These are phyloP conservation scores for Cyclotella atomus DNA, from an alignment of 108 stramenopile species.

Conservation along the genomic window DNA sequence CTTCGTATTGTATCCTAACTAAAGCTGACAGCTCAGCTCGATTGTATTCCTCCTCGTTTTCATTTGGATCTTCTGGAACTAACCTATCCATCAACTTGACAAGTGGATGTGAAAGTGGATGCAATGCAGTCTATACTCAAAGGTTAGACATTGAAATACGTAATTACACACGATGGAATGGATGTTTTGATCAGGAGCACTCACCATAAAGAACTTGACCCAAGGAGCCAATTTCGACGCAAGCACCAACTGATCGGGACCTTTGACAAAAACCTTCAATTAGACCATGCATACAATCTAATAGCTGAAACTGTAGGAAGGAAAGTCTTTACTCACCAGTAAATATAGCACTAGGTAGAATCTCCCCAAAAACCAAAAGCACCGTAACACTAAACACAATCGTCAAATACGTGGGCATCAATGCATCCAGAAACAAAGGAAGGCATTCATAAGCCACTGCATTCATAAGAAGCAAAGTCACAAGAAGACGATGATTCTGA, in stretches of 20 bases:
- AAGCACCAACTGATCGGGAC: slow-evolving; percentile 79
- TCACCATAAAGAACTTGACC: slow-evolving; percentile 60
- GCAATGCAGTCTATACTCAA: slow-evolving; percentile 59
- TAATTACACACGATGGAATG: no score
- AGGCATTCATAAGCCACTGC: slow-evolving; percentile 87
- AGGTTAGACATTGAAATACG: no score
- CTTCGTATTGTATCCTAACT: slow-evolving; percentile 83
- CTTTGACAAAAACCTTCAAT: slow-evolving; percentile 80
- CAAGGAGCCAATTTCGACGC: slow-evolving; percentile 72
- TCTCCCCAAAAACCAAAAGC: slow-evolving; percentile 87
- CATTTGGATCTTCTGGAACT: slow-evolving; percentile 53
- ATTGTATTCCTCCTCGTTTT: slow-evolving; percentile 50
- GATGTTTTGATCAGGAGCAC: no score
- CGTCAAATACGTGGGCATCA: slow-evolving; percentile 82
- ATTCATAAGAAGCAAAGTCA: slow-evolving; percentile 90
- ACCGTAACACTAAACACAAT: slow-evolving; percentile 84
- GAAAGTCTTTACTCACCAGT: not conserved
- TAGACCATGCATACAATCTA: slow-evolving; percentile 39
- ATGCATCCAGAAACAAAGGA: slow-evolving; percentile 87
- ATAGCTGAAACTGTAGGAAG: not conserved
- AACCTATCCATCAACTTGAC: slow-evolving; percentile 71
- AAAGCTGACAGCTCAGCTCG: slow-evolving; percentile 78
- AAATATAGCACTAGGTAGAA: slow-evolving; percentile 26
- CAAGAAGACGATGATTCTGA: slow-evolving; percentile 84
- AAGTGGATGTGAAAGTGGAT: slow-evolving; percentile 86